Percentiles rank a stretch among this genome's conserved stretches.
Evolutionary conservation across 805 yeast species (phyloP).

Genomic region (Yarrowia alimentaria): DNA sequence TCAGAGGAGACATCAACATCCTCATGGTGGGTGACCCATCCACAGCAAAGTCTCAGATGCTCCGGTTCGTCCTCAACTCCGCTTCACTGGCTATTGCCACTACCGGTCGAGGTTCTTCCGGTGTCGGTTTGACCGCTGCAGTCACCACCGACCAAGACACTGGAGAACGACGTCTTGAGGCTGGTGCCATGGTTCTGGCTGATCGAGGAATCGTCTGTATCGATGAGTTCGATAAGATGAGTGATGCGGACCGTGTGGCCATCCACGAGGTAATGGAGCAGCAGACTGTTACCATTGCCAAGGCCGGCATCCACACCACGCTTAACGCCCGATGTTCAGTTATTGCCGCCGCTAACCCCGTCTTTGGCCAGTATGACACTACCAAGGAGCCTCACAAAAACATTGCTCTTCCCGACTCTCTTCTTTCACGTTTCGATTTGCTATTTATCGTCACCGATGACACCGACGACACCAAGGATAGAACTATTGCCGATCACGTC

Average conservation of each 20-base stretch:
- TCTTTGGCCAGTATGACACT: conserved; percentile 93
- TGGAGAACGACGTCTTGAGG: conserved; percentile 96
- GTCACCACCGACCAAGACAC: conserved; percentile 99
- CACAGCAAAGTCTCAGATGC: conserved; percentile 94
- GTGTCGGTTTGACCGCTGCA: conserved; percentile 98
- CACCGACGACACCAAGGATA: conserved; percentile 76
- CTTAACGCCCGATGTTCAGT: conserved; percentile 95
- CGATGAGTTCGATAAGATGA: conserved; percentile 99
- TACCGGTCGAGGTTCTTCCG: conserved; percentile 98
- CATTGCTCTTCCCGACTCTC: conserved; percentile 94
- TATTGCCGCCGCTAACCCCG: conserved; percentile 97
- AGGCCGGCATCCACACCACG: conserved; percentile 96
- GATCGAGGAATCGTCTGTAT: conserved; percentile 98
- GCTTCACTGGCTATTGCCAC: conserved; percentile 96
- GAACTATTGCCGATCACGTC: conserved; percentile 90
- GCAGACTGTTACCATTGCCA: conserved; percentile 94
- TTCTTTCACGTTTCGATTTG: conserved; percentile 93
- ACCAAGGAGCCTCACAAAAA: conserved; percentile 95
- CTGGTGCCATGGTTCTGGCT: conserved; percentile 95
- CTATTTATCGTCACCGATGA: conserved; percentile 95
- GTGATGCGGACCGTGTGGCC: conserved; percentile 93
- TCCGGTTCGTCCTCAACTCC: conserved; percentile 90
- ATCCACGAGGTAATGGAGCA: conserved; percentile 99
- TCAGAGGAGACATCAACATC: conserved; percentile 95
- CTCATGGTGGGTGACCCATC: conserved; percentile 99